Conservation (phyloP, 768 basidiomycete species). For the Coprinellus micaceus region DNA sequence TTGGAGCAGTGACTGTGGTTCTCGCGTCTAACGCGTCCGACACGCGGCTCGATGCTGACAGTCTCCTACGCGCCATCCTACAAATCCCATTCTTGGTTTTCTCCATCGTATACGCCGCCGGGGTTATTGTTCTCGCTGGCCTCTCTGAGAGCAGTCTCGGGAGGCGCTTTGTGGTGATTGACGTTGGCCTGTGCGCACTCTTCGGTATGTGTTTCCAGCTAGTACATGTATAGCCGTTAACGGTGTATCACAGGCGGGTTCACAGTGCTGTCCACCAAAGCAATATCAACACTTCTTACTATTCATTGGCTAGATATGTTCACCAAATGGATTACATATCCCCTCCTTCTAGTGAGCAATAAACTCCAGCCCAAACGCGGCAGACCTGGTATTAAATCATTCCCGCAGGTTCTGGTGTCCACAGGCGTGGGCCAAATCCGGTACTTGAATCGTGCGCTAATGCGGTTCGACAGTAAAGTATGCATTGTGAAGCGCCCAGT, state of each 20-base stretch:
- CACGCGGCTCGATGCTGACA: conserved; percentile 62
- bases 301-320: conserved; percentile 75
- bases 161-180: conserved; percentile 69
- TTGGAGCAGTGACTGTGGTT: conserved; percentile 94
- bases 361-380: not conserved
- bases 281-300: conserved; percentile 81
- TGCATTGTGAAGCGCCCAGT: conserved; percentile 6
- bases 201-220: conserved; percentile 51
- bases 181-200: conserved; percentile 83
- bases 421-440: conserved; percentile 83
- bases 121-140: conserved; percentile 54
- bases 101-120: conserved; percentile 55
- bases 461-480: conserved; percentile 92
- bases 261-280: conserved; percentile 93
- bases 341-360: conserved; percentile 58
- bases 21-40: conserved; percentile 72
- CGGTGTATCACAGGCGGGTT: conserved; percentile 67
- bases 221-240: not conserved
- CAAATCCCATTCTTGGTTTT: conserved; percentile 76
- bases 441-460: conserved; percentile 83
- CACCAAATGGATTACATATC: conserved; percentile 79
- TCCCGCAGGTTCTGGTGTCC: conserved; percentile 53
- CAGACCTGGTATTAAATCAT: not conserved
- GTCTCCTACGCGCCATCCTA: conserved; percentile 63
- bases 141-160: conserved; percentile 68